Conservation (phyloP, 108 stramenopile species). For the Pseudonitzschia pungens region DNA sequence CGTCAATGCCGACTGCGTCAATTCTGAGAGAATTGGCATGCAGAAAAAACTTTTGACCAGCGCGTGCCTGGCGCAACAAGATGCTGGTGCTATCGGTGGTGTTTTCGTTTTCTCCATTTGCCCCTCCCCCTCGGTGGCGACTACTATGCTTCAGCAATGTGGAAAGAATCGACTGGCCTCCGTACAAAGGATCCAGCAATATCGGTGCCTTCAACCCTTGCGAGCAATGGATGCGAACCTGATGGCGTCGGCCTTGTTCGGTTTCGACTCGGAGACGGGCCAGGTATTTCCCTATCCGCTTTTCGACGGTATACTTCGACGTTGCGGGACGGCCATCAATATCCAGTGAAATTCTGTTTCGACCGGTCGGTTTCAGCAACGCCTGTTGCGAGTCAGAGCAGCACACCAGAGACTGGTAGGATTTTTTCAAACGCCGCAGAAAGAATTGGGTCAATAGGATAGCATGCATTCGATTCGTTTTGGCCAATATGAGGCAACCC, state of each 20-base stretch:
- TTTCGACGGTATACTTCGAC: constrained; percentile 38
- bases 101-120: background rate
- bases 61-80: constrained; percentile 8
- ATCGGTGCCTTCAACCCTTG: constrained; percentile 51
- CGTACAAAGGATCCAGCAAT: constrained; percentile 56
- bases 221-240: constrained; percentile 74
- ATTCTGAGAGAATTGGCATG: constrained; percentile 51
- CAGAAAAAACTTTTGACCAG: constrained; percentile 43
- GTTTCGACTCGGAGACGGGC: constrained; percentile 48
- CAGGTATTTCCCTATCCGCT: constrained; percentile 12
- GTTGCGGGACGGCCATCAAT: constrained; percentile 39
- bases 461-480: constrained; percentile 58
- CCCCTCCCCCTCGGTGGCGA: background rate
- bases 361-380: background rate
- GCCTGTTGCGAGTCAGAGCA: background rate
- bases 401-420: constrained; percentile 47
- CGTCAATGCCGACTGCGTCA: constrained; percentile 37
- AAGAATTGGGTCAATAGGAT: constrained; percentile 57
- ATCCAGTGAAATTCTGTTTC: background rate
- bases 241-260: constrained; percentile 70
- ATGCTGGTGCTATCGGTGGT: constrained; percentile 21
- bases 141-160: background rate
- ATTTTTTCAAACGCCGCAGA: constrained; percentile 49
- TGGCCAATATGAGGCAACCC: constrained; percentile 63
- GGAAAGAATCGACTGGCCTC: constrained; percentile 21